A percentile compares a stretch with the other conserved stretches of the same genome.
Evolutionary conservation across 805 yeast genomes (phyloP).

Genomic region (Kazachstania psychrophila): DNA sequence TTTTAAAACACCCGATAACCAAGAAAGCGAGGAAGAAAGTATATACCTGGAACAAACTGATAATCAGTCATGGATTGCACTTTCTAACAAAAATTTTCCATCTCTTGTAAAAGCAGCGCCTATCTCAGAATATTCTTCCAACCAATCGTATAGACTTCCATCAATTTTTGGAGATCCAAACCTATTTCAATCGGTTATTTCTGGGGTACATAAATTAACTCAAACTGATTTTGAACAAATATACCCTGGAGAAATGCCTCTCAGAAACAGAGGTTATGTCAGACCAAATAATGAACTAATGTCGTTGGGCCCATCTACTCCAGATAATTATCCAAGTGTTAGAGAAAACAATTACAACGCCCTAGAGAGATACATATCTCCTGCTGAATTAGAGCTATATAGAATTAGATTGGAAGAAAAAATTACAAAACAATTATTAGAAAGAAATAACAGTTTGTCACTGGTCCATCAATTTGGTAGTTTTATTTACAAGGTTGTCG

Average conservation of each 20-base stretch:
- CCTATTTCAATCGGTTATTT: slow-evolving; percentile 35
- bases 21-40: slow-evolving; percentile 30
- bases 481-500: slow-evolving; percentile 30
- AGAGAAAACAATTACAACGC: slow-evolving; percentile 7
- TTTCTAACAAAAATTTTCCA: slow-evolving; percentile 71
- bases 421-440: slow-evolving; percentile 17
- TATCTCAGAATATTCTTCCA: slow-evolving; percentile 44
- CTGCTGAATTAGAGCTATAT: slow-evolving; percentile 19
- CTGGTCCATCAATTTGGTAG: slow-evolving; percentile 17
- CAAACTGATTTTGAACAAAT: slow-evolving; percentile 12
- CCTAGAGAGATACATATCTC: slow-evolving; percentile 20
- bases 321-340: not conserved
- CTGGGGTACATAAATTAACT: slow-evolving; percentile 40
- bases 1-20: slow-evolving; percentile 28
- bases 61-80: slow-evolving; percentile 72
- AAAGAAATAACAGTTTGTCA: slow-evolving; percentile 11
- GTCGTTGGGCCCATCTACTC: slow-evolving; percentile 21
- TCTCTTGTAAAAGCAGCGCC: slow-evolving; percentile 77
- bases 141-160: slow-evolving; percentile 37
- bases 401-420: slow-evolving; percentile 21
- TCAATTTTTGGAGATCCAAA: slow-evolving; percentile 32
- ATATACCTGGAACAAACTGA: slow-evolving; percentile 61
- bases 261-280: not conserved
- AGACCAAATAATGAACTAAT: slow-evolving; percentile 5
- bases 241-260: slow-evolving; percentile 5